Percentiles rank a stretch among this genome's conserved stretches.
These are phyloP conservation scores for Platanus orientalis DNA, from an alignment of 164 flowering plant species.

Conservation along the genomic window DNA sequence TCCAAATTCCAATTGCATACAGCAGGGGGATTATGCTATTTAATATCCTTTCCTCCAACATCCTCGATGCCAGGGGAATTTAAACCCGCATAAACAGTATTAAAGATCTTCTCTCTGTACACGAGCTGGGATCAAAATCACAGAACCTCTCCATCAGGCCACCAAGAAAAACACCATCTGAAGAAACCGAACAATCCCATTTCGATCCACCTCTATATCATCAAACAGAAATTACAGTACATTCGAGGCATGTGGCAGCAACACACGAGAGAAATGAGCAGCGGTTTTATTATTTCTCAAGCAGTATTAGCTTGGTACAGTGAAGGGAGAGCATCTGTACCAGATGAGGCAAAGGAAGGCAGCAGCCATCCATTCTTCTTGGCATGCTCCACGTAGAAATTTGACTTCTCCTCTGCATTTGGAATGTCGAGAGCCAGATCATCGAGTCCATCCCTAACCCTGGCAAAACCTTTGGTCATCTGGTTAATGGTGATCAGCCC, in stretches of 20 bases:
- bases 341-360: constrained; percentile 39
- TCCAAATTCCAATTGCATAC: no score
- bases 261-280: constrained; percentile 20
- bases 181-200: neutral
- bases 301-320: constrained; percentile 14
- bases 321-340: constrained; percentile 9
- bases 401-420: constrained; percentile 74
- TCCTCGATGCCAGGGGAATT: neutral
- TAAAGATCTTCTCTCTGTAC: constrained; percentile 16
- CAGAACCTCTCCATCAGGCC: neutral
- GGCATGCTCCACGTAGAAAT: constrained; percentile 58
- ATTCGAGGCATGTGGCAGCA: constrained; percentile 19
- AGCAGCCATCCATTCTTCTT: constrained; percentile 70
- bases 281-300: constrained; percentile 20
- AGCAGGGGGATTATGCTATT: no score
- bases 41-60: no score
- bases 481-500: constrained; percentile 90
- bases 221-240: constrained; percentile 13
- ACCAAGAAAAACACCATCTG: neutral
- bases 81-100: neutral
- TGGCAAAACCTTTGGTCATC: constrained; percentile 85
- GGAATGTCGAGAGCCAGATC: constrained; percentile 97
- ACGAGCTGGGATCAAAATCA: constrained; percentile 9
- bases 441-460: constrained; percentile 76
- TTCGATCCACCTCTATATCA: constrained; percentile 10